These are phyloP conservation scores for Herpetospermum pedunculosum DNA, from an alignment of 306 rosid genomes.

Conservation along the genomic window DNA sequence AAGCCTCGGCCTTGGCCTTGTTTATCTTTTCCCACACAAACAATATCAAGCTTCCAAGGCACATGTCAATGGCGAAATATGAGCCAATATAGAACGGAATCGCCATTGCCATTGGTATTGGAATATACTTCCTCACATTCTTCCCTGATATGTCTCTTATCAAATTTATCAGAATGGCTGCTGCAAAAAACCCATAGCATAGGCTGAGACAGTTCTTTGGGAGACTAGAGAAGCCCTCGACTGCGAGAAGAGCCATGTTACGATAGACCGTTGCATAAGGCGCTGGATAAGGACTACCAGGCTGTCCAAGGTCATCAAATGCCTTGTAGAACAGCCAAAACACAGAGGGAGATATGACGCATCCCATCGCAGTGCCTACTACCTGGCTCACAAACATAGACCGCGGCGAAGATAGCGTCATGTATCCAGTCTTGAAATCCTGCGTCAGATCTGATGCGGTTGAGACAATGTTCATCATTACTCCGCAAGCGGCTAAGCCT, in stretches of 20 bases:
- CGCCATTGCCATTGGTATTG: conserved; percentile 84
- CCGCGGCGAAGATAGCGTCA: conserved; percentile 76
- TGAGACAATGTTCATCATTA: conserved; percentile 86
- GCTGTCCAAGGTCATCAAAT: conserved; percentile 62
- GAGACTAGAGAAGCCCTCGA: conserved; percentile 80
- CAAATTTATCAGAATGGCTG: conserved; percentile 57
- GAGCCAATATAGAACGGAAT: conserved; percentile 14
- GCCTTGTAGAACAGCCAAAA: conserved; percentile 96
- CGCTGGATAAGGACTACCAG: conserved; percentile 76
- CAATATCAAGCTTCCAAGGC: conserved; percentile 9
- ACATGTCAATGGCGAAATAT: conserved; percentile 15
- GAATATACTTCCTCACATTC: conserved; percentile 55
- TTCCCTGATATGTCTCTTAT: conserved; percentile 50
- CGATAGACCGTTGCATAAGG: conserved; percentile 71
- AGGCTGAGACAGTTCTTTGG: conserved; percentile 70
- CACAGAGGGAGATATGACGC: conserved; percentile 86
- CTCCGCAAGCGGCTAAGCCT: conserved; percentile 66
- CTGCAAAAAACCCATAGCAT: conserved; percentile 59
- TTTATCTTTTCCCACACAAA: conserved; percentile 14
- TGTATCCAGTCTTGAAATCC: conserved; percentile 96
- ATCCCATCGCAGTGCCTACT: conserved; percentile 89
- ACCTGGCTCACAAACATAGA: conserved; percentile 87
- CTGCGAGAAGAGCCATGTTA: conserved; percentile 84
- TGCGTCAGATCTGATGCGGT: conserved; percentile 97
- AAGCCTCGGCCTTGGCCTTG: conserved; percentile 8